Base-by-base conservation (phyloP, 2,329 filamentous ascomycete species). In the Parasarocladium wereldwijsianum region DNA sequence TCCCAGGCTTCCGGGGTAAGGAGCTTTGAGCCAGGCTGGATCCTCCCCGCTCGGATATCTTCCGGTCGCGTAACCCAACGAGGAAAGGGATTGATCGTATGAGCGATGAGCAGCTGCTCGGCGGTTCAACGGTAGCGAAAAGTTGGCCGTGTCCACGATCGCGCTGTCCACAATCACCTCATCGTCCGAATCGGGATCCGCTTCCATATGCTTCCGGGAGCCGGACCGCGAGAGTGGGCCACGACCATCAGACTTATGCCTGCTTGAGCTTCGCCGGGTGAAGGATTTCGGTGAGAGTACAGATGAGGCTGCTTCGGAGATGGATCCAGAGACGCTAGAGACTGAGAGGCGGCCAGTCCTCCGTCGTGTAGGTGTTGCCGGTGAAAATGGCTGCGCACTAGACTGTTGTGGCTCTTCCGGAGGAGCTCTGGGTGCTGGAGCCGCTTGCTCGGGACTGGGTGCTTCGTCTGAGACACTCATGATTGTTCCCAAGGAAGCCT, bases 401-500 rank as follows among this genome's bases (percentile, higher is more conserved):
- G 41, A 22, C 36, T 45, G 22, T 6, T 16, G 20, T n/a, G 14
- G 16, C 17, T 19, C 24, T 14, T 34, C 34, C 15, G 24, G 38
- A 18, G 32, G 26, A 16, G 25, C 4, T n/a, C 15, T 6, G 11
- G n/a, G n/a, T n/a, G n/a, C n/a, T n/a, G n/a, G n/a, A n/a, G n/a
- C n/a, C n/a, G n/a, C n/a, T n/a, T n/a, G n/a, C n/a, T n/a, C n/a
- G n/a, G n/a, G n/a, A n/a, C n/a, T n/a, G n/a, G n/a, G n/a, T n/a
- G n/a, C n/a, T n/a, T n/a, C 12, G 57, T 44, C 66, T 5, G 57
- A 60, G 7, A 65, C 60, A 34, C 63, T 66, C 30, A 66, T 41
- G 12, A 66, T 64, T 1, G 62, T 66, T 30, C 58, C 59, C 16
- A 66, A 41, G 0, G 58, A 63, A 16, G 64, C 62, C 37, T 56